A percentile compares a stretch with the other conserved stretches of the same genome.
Conservation (phyloP, 225 moss, liverwort and hornwort species). For the Bryoerythrophyllum caledonicum region DNA sequence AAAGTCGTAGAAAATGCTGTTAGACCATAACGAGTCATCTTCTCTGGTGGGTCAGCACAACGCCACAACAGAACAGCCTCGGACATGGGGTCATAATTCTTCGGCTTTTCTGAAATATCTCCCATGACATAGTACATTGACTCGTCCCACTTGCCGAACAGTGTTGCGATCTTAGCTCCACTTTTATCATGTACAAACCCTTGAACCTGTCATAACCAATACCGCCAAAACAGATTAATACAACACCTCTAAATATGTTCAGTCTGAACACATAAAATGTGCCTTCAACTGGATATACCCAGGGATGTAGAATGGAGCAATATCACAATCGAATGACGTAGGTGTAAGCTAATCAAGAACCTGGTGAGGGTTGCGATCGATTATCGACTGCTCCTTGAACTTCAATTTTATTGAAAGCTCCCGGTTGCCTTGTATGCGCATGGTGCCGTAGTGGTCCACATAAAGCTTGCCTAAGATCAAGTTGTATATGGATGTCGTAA, state of each 20-base stretch:
- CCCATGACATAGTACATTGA: constrained; percentile 93
- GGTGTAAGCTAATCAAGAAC: constrained; percentile 30
- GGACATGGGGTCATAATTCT: constrained; percentile 91
- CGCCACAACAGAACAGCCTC: constrained; percentile 94
- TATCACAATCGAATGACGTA: not conserved
- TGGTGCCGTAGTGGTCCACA: constrained; percentile 98
- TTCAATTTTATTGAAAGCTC: constrained; percentile 89
- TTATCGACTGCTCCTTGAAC: constrained; percentile 98
- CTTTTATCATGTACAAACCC: constrained; percentile 96
- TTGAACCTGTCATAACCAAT: constrained; percentile 72
- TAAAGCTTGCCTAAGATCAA: constrained; percentile 97
- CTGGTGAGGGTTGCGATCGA: constrained; percentile 99
- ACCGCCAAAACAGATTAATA: constrained; percentile 5
- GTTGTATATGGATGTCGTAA: constrained; percentile 98
- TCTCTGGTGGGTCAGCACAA: constrained; percentile 72
- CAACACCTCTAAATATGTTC: not conserved
- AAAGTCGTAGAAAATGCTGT: constrained; percentile 87
- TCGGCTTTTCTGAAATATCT: constrained; percentile 81
- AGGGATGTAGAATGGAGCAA: not conserved
- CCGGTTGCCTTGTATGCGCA: constrained; percentile 91
- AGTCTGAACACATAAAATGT: not conserved
- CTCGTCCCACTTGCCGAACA: constrained; percentile 99
- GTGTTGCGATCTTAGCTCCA: constrained; percentile 88
- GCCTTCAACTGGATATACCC: constrained; percentile 1
- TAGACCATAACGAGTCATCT: constrained; percentile 85